Evolutionary conservation across 106 monocot species (phyloP).

Genomic region (Dendrobium chrysotoxum): DNA sequence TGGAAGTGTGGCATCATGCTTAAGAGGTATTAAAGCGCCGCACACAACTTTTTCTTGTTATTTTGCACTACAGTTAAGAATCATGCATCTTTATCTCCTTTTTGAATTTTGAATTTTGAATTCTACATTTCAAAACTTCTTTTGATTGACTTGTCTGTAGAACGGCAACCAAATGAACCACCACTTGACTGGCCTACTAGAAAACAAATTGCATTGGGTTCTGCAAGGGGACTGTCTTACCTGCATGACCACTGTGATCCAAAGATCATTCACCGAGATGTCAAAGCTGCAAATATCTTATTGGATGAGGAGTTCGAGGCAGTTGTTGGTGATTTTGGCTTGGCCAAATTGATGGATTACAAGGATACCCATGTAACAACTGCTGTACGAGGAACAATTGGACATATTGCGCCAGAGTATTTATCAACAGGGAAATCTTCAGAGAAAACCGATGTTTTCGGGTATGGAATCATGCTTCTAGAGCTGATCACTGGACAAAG

Average conservation of each 20-base stretch:
- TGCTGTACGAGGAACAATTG: slow-evolving; percentile 93
- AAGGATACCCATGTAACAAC: slow-evolving; percentile 98
- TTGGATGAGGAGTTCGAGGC: slow-evolving; percentile 97
- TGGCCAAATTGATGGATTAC: slow-evolving; percentile 97
- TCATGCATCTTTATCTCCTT: too few species aligned
- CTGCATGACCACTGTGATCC: slow-evolving; percentile 98
- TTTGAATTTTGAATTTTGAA: too few species aligned
- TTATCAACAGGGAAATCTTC: slow-evolving; percentile 93
- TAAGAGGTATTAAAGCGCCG: slow-evolving; percentile 40
- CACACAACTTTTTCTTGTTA: too few species aligned
- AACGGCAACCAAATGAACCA: slow-evolving; percentile 51
- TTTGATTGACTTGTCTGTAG: slow-evolving; percentile 11
- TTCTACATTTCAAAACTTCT: background rate
- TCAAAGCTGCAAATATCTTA: slow-evolving; percentile 95
- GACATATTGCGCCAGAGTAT: slow-evolving; percentile 96
- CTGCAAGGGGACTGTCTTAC: slow-evolving; percentile 86
- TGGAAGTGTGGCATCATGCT: slow-evolving; percentile 74
- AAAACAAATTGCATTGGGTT: slow-evolving; percentile 72
- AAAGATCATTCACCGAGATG: slow-evolving; percentile 98
- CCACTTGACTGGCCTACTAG: slow-evolving; percentile 81
- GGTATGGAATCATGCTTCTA: slow-evolving; percentile 95
- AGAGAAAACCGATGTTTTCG: slow-evolving; percentile 97
- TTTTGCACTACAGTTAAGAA: too few species aligned
- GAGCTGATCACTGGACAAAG: slow-evolving; percentile 96
- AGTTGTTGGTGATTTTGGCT: slow-evolving; percentile 94